phyloP scores from a whole-genome alignment of 2,329 filamentous ascomycete species.

The Aphanoascus verrucosus region DNA sequence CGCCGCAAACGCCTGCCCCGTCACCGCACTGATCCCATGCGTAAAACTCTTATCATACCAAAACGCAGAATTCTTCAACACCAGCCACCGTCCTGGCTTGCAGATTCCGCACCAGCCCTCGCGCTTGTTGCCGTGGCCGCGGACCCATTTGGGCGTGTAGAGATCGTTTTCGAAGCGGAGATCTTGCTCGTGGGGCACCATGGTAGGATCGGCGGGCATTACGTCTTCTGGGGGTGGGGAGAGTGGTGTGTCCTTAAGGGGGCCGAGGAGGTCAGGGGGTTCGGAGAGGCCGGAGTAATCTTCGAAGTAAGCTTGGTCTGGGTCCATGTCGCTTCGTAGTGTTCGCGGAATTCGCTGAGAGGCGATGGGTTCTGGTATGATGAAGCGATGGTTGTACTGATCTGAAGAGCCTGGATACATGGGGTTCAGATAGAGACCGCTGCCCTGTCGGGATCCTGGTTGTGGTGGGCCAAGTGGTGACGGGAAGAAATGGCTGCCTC shows the following conservation, averaged over 20 bases:
- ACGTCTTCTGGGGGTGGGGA: constrained; percentile 70
- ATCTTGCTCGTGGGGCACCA: constrained; percentile 68
- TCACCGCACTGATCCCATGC: constrained; percentile 74
- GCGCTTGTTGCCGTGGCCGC: constrained; percentile 75
- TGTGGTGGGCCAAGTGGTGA: neutral
- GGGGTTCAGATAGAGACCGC: neutral
- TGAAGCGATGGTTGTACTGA: neutral
- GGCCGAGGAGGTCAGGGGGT: constrained; percentile 65
- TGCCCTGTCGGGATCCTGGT: neutral
- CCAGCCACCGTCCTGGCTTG: constrained; percentile 74
- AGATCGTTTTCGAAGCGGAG: constrained; percentile 69
- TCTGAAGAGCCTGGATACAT: neutral
- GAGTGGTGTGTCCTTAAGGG: constrained; percentile 61
- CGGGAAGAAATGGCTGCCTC: neutral
- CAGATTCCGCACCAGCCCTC: constrained; percentile 87
- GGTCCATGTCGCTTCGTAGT: constrained; percentile 63
- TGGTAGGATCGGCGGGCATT: constrained; percentile 64
- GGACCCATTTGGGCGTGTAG: constrained; percentile 74
- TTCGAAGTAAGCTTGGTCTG: constrained; percentile 43
- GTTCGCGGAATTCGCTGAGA: constrained; percentile 31
- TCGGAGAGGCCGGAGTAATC: constrained; percentile 65
- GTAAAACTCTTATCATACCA: constrained; percentile 92
- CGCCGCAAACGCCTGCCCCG: constrained; percentile 65
- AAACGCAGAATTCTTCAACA: constrained; percentile 80
- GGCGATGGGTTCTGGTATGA: neutral